Evolutionary conservation across 768 basidiomycete species (phyloP).

Genomic region (Mycena chlorophos): DNA sequence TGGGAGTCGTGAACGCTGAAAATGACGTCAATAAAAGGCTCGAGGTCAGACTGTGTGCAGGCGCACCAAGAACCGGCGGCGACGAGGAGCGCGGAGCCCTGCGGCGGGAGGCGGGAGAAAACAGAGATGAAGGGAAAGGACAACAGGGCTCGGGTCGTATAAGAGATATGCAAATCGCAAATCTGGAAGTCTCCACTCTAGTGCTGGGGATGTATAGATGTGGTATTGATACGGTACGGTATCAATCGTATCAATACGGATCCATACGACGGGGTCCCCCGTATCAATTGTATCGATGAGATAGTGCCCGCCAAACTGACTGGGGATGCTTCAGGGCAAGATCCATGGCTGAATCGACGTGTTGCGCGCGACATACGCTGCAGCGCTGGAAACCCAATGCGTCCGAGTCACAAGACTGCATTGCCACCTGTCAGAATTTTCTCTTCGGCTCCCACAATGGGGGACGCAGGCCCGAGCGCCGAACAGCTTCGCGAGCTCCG

Average conservation of each 20-base stretch:
- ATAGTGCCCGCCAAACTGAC: neutral
- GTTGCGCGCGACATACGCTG: neutral
- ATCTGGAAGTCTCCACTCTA: too few relatives aligned
- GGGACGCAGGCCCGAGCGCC: neutral
- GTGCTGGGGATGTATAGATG: constrained; percentile 2
- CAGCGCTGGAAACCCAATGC: neutral
- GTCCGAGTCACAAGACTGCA: neutral
- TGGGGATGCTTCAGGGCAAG: neutral
- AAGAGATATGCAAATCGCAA: too few relatives aligned
- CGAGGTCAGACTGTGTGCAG: too few relatives aligned
- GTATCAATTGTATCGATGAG: neutral
- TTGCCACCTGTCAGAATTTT: neutral
- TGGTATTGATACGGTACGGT: neutral
- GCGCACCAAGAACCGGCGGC: too few relatives aligned
- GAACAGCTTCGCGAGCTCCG: neutral
- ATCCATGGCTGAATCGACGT: neutral
- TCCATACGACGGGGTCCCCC: neutral
- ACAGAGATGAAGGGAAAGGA: too few relatives aligned
- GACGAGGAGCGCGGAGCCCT: too few relatives aligned
- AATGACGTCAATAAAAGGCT: too few relatives aligned
- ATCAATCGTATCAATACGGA: neutral
- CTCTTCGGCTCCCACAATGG: neutral
- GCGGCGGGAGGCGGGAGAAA: too few relatives aligned
- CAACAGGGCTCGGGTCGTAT: too few relatives aligned
- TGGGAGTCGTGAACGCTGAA: too few relatives aligned